Percentiles rank a stretch among this genome's conserved stretches.
phyloP scores from a whole-genome alignment of 345 rosid genomes.

The Turnera subulata region DNA sequence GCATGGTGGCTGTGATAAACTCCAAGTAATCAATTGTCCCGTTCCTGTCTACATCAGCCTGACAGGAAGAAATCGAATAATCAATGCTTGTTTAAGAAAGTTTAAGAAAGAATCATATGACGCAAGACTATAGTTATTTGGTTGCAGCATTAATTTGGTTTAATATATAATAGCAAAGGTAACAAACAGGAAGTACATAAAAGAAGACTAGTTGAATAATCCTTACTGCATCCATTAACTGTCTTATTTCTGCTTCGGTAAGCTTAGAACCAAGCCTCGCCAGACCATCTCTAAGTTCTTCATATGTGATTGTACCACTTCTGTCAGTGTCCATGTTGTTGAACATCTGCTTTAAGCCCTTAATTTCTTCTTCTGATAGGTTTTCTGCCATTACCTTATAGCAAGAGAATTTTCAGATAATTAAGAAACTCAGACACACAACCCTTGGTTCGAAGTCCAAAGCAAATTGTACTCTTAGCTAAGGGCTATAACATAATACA shows the following conservation, averaged over 20 bases:
- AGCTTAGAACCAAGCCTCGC: constrained; percentile 26
- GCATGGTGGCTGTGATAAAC: constrained; percentile 30
- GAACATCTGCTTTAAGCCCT: constrained; percentile 33
- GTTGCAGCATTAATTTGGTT: too few relatives aligned
- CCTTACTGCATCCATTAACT: constrained; percentile 36
- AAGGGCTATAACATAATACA: not conserved
- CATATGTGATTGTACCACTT: constrained; percentile 35
- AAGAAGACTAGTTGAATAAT: not conserved
- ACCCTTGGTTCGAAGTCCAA: not conserved
- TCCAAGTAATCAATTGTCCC: constrained; percentile 28
- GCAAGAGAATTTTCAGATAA: not conserved
- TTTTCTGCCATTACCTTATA: constrained; percentile 29
- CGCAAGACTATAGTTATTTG: not conserved
- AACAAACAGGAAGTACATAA: too few relatives aligned
- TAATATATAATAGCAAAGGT: too few relatives aligned
- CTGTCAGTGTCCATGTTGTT: constrained; percentile 30
- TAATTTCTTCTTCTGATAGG: constrained; percentile 29
- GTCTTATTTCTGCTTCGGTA: constrained; percentile 23
- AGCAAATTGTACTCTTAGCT: too few relatives aligned
- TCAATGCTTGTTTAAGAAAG: not conserved
- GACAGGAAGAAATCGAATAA: not conserved
- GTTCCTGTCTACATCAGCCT: constrained; percentile 29
- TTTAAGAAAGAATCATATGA: not conserved
- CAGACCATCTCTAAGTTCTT: constrained; percentile 33
- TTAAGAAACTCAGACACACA: not conserved